These are phyloP conservation scores for Colletotrichum scovillei DNA, from an alignment of 2,329 filamentous ascomycete genomes.

Conservation along the genomic window DNA sequence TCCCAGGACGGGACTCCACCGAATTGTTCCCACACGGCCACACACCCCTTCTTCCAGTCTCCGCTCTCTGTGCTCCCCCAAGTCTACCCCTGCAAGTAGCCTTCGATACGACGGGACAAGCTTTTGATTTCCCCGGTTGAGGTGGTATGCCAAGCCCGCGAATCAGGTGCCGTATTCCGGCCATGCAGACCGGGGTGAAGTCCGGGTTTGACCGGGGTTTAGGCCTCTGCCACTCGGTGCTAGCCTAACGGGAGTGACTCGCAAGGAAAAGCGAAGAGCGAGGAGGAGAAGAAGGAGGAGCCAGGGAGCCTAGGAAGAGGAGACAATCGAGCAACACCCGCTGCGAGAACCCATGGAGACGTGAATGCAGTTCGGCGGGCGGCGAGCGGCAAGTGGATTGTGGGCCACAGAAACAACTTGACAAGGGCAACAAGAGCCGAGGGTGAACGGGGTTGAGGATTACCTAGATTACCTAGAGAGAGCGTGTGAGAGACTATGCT, in stretches of 20 bases:
- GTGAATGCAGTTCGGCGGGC: conserved; percentile 6
- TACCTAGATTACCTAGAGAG: not conserved
- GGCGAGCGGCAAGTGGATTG: conserved; percentile 17
- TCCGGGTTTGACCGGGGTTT: conserved; percentile 11
- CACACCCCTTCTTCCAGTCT: not conserved
- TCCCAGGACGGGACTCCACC: not conserved
- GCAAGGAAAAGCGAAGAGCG: too few relatives aligned
- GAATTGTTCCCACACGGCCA: not conserved
- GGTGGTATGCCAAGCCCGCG: conserved; percentile 28
- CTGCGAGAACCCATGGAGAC: not conserved
- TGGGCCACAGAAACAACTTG: conserved; percentile 5
- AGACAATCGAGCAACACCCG: not conserved
- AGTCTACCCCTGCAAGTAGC: not conserved
- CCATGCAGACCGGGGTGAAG: not conserved
- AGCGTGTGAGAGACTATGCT: not conserved
- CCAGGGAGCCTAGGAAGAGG: not conserved
- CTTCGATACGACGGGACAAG: conserved; percentile 32
- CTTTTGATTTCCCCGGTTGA: conserved; percentile 27
- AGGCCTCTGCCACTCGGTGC: not conserved
- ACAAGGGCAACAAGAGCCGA: conserved; percentile 2
- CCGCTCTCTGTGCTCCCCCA: not conserved
- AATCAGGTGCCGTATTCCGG: conserved; percentile 28
- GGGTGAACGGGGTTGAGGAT: not conserved
- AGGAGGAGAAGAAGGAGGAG: not conserved
- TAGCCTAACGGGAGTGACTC: not conserved